Evolutionary conservation across 257 asterid species (phyloP), one percentile per base, ranked within the genome.

Genomic region (Eucommia ulmoides): DNA sequence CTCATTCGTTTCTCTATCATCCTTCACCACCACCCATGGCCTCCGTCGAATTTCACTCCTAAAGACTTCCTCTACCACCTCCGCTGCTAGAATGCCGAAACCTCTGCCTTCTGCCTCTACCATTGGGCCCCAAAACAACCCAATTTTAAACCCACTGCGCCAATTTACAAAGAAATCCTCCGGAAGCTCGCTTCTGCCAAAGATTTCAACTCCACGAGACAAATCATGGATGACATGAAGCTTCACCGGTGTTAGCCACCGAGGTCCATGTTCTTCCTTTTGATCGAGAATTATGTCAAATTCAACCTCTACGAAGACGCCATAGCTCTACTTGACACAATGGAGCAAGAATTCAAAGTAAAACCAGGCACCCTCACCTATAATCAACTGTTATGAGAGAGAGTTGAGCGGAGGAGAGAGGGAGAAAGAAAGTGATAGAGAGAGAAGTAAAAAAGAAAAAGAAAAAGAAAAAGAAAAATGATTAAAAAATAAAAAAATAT

Each of bases 51-150:
- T 59, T 84, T 79, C 65, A 75, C 83, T 5, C 35, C 84, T 3
- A 67, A 71, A 55, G 88, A 80, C 24, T 83, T 88, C 33, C 61
- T 84, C 5, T 89, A 85, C 44, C 63, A 68, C 29, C 77, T 88
- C 41, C 84, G 94, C 17, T 47, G 52, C 16, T 80, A 82, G 53
- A 64, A 67, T 18, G 81, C 84, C 18, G 97, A 73, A 52, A 52
- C 59, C 4, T 64, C 81, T 9, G 96, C 91, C 41, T 75, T 85
- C 20, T 58, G 56, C 2, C 76, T 89, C 42, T 82, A 78, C 50
- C 63, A 67, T 22, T 80, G 91, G 93, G 97, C 96, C 11, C 54
- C 75, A 15, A 70, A 67, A 71, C 94, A 80, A 73, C 85, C 96
- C 11, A 75, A 74, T 63, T 84, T 85, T 51, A 53, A 57, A 8